A percentile compares a stretch with the other conserved stretches of the same genome.
These are phyloP conservation scores for Blastocystis sp. DNA, from an alignment of 352 stramenopile species.

Conservation along the genomic window DNA sequence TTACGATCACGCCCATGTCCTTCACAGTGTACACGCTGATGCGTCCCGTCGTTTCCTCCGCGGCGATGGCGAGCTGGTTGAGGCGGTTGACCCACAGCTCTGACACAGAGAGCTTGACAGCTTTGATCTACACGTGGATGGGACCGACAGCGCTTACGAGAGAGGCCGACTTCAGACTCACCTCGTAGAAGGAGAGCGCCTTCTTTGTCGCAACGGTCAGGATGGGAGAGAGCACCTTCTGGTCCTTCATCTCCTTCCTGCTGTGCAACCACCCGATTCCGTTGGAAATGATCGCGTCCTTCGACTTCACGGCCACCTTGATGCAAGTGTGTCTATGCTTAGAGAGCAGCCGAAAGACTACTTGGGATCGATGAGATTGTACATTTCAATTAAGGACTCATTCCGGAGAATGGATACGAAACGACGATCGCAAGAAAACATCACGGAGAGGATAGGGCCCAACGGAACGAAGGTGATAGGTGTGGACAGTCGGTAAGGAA, in stretches of 20 bases:
- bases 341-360: not conserved
- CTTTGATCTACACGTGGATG: conserved; percentile 28
- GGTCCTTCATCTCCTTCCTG: conserved; percentile 32
- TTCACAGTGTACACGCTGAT: conserved; percentile 46
- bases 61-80: conserved; percentile 41
- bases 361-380: conserved; percentile 67
- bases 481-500: conserved; percentile 40
- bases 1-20: conserved; percentile 45
- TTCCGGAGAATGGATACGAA: conserved; percentile 56
- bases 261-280: conserved; percentile 41
- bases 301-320: conserved; percentile 40
- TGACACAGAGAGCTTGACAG: conserved; percentile 15
- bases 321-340: conserved; percentile 61
- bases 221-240: conserved; percentile 56
- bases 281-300: conserved; percentile 38
- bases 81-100: conserved; percentile 41
- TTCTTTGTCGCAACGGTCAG: conserved; percentile 35
- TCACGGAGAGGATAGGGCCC: conserved; percentile 27
- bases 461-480: conserved; percentile 60
- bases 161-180: conserved; percentile 3
- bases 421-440: conserved; percentile 58
- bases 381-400: conserved; percentile 27
- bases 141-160: not conserved
- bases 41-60: conserved; percentile 8
- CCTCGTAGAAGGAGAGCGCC: conserved; percentile 59